These are phyloP conservation scores for Uronychia setigera DNA, from an alignment of 73 alveolate species.

Conservation along the genomic window DNA sequence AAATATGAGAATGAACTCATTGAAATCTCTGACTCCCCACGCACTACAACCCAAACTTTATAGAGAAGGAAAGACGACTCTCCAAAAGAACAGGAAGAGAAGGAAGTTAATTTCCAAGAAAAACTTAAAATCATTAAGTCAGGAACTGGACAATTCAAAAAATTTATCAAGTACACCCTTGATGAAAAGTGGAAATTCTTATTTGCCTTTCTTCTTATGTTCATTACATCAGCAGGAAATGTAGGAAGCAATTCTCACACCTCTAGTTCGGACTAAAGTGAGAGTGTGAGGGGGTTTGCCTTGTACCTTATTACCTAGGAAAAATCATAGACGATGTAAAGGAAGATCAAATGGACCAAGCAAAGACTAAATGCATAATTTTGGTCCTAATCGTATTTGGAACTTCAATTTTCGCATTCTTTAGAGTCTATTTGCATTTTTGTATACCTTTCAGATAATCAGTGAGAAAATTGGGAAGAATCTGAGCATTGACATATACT, in stretches of 20 bases:
- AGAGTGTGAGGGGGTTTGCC: too few relatives aligned
- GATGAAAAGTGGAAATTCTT: constrained; percentile 5
- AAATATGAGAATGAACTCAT: too few relatives aligned
- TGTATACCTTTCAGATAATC: constrained; percentile 18
- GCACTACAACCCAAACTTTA: too few relatives aligned
- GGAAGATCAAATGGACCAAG: background rate
- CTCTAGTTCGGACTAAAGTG: constrained; percentile 17
- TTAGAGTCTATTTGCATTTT: too few relatives aligned
- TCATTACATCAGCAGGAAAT: background rate
- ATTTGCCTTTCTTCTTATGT: constrained; percentile 2
- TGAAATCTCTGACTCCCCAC: too few relatives aligned
- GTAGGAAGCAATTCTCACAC: background rate
- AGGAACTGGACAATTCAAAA: constrained; percentile 16
- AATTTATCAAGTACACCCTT: background rate
- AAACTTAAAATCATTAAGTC: constrained; percentile 74
- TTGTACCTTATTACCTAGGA: constrained; percentile 41
- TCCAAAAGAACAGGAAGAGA: too few relatives aligned
- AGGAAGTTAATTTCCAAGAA: constrained; percentile 84
- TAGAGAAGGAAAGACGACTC: too few relatives aligned
- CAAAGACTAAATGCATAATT: background rate
- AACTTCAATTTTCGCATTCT: constrained; percentile 16
- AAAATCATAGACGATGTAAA: constrained; percentile 23
- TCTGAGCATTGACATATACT: constrained; percentile 20
- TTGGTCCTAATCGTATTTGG: constrained; percentile 15
- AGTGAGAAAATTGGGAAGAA: constrained; percentile 38